Evolutionary conservation across 2,329 filamentous ascomycete genomes (phyloP).

Genomic region (Colletotrichum orchidophilum): DNA sequence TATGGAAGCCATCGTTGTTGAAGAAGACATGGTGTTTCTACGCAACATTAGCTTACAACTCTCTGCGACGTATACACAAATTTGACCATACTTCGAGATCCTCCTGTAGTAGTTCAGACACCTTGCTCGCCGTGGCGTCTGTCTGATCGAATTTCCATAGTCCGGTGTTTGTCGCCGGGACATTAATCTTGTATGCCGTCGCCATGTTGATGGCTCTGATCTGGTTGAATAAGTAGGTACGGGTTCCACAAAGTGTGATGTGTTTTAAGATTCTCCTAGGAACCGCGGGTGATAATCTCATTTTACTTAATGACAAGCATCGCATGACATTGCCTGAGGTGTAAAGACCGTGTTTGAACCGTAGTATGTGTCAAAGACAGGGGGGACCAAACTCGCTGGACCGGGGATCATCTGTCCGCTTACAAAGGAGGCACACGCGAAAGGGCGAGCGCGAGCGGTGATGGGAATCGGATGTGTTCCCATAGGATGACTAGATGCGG

Average conservation of each 20-base stretch:
- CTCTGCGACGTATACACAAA: background rate
- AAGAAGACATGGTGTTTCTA: slow-evolving; percentile 81
- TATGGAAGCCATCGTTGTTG: slow-evolving; percentile 79
- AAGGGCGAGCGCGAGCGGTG: slow-evolving; percentile 3
- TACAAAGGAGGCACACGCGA: slow-evolving; percentile 13
- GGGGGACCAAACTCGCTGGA: background rate
- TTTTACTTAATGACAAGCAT: slow-evolving; percentile 1
- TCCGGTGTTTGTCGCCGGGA: slow-evolving; percentile 60
- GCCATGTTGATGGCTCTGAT: slow-evolving; percentile 48
- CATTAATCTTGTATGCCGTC: slow-evolving; percentile 57
- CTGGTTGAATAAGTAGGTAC: background rate
- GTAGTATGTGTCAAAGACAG: slow-evolving; percentile 9
- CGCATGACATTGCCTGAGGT: background rate
- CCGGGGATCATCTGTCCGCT: background rate
- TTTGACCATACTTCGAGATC: slow-evolving; percentile 69
- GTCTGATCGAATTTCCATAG: slow-evolving; percentile 58
- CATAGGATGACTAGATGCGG: slow-evolving; percentile 9
- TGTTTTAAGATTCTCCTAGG: slow-evolving; percentile 3
- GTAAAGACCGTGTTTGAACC: background rate
- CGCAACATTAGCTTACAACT: background rate
- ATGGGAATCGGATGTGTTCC: slow-evolving; percentile 5
- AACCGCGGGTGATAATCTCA: background rate
- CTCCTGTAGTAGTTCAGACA: slow-evolving; percentile 76
- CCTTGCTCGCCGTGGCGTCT: slow-evolving; percentile 67
- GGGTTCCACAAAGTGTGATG: background rate